Evolutionary conservation across 1,139 yeast species (phyloP).

Genomic region (Candida sp.): DNA sequence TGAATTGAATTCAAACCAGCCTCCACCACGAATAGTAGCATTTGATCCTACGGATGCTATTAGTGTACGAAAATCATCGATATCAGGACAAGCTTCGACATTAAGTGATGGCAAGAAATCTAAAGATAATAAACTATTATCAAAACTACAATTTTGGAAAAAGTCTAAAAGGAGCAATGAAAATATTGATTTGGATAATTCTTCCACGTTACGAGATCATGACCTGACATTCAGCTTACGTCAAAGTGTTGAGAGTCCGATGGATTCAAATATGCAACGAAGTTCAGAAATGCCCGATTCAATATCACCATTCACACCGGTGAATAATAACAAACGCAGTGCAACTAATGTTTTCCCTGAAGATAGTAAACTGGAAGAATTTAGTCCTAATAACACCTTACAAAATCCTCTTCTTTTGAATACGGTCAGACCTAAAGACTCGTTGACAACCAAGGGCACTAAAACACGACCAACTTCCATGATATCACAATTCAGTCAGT

Average conservation of each 20-base stretch:
- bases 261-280: neutral
- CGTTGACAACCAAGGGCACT: neutral
- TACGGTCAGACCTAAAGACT: neutral
- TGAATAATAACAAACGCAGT: neutral
- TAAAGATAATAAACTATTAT: slow-evolving; percentile 25
- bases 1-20: neutral
- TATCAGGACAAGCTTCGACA: slow-evolving; percentile 5
- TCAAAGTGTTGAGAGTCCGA: neutral
- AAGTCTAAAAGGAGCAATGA: slow-evolving; percentile 14
- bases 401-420: neutral
- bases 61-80: slow-evolving; percentile 5
- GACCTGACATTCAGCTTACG: slow-evolving; percentile 3
- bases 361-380: neutral
- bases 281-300: neutral
- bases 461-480: slow-evolving; percentile 62
- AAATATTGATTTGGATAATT: slow-evolving; percentile 6
- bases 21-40: neutral
- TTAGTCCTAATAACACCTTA: neutral
- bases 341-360: neutral
- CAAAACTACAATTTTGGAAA: slow-evolving; percentile 44
- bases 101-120: slow-evolving; percentile 11
- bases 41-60: neutral
- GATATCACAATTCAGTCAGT: slow-evolving; percentile 59
- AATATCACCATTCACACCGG: neutral
- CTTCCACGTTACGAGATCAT: slow-evolving; percentile 3